Evolutionary conservation across 352 stramenopile genomes (phyloP), one percentile per base, ranked within the genome.

Genomic region (Phytophthora pseudosyringae): DNA sequence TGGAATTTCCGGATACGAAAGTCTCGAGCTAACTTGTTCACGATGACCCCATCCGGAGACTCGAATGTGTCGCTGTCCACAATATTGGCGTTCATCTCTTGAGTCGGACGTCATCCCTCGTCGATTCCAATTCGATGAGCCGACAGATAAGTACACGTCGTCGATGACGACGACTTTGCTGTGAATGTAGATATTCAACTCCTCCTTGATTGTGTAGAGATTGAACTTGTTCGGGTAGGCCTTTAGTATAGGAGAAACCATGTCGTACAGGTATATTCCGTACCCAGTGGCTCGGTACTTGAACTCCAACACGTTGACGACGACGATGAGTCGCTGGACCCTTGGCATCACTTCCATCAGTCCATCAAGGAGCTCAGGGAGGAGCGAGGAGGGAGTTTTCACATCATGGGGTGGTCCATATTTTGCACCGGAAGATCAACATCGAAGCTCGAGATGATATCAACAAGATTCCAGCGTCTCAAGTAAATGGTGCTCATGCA

Each of bases 51-150:
- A 72, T 70, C 9, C 26, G 59, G 51, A 21, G 60, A 57, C 52
- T 63, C 29, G 26, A 68, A 41, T 15, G 33, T 50, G 12, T 77
- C 50, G 25, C 25, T 58, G 31, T 87, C 81, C 12, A 90, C 69
- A 13, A 88, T 54, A 41, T 84, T 83, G 3, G 75, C 78, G 1
- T 58, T 71, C 11, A 88, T 74, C 50, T 90, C 81, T 40, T 40
- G 69, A 79, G 63, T 90, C 81, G 0, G 63, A 79, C 7, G 76
- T 88, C 59, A 68, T 68, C 3, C 51, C 43, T 11, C 60, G 33
- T 10, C 60, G 51, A 68, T 90, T 88, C 81, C 78, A 90, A 60
- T 90, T 90, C 13, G 67, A 46, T 7, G 81, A 90, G 10, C 78
- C 71, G 5, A 84, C 54, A 1, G 76, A 83, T 2, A 90, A 21